phyloP scores from a whole-genome alignment of 208 protist genomes.

The Spongospora subterranea region DNA sequence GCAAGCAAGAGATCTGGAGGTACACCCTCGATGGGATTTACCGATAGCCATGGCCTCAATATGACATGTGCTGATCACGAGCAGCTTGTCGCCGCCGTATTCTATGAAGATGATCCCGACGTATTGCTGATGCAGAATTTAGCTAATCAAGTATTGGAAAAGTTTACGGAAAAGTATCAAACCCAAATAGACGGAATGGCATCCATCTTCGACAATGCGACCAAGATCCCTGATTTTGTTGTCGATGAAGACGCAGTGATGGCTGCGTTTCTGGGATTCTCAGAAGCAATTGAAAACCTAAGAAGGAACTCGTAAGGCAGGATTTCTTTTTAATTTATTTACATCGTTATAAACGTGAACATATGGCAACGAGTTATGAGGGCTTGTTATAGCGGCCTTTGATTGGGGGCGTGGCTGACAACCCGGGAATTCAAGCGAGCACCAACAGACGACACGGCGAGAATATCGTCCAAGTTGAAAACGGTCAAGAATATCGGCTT shows the following conservation, averaged over 20 bases:
- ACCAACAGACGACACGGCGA: neutral
- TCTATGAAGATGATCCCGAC: slow-evolving; percentile 30
- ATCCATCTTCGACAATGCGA: neutral
- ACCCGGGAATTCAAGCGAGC: too few species aligned
- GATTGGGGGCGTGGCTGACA: too few species aligned
- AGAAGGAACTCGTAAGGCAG: neutral
- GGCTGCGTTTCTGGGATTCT: neutral
- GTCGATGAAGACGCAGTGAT: slow-evolving; percentile 43
- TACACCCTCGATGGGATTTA: neutral
- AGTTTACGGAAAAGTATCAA: neutral
- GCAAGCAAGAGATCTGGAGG: neutral
- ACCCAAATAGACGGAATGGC: neutral
- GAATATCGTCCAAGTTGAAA: neutral
- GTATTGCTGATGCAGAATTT: neutral
- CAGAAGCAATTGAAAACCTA: neutral
- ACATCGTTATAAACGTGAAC: too few species aligned
- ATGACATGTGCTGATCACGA: slow-evolving; percentile 25
- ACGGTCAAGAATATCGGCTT: neutral
- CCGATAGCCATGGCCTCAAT: neutral
- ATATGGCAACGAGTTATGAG: too few species aligned
- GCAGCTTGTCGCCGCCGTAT: neutral
- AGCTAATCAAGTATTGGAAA: neutral
- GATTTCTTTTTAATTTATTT: slow-evolving; percentile 5
- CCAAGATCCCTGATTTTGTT: slow-evolving; percentile 32
- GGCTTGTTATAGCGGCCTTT: too few species aligned